A percentile compares a stretch with the other conserved stretches of the same genome.
These are phyloP conservation scores for Fusarium nisikadoi DNA, from an alignment of 2,329 filamentous ascomycete genomes.

Conservation along the genomic window DNA sequence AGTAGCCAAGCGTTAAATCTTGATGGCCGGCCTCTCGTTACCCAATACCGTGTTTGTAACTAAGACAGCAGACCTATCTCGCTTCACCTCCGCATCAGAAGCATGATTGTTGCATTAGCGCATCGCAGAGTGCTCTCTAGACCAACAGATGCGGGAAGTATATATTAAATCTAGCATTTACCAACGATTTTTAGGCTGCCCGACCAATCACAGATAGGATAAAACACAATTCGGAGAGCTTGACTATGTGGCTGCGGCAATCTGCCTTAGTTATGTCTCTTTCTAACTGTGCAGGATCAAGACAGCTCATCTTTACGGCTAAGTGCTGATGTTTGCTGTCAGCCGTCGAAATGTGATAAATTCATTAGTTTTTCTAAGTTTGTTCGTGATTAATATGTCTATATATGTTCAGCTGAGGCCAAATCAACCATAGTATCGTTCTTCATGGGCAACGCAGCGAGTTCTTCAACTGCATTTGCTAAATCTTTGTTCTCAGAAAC, in stretches of 20 bases:
- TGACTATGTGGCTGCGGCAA: background rate
- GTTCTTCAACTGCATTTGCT: background rate
- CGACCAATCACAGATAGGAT: background rate
- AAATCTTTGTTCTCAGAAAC: background rate
- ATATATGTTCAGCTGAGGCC: background rate
- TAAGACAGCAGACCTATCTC: background rate
- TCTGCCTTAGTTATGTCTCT: background rate
- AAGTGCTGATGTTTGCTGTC: background rate
- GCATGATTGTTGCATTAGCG: background rate
- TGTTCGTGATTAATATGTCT: background rate
- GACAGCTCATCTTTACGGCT: background rate
- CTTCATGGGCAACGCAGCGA: background rate
- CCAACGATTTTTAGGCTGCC: rapidly evolving
- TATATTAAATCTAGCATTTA: background rate
- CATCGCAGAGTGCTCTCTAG: background rate
- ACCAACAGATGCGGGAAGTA: too few species aligned
- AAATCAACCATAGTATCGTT: rapidly evolving
- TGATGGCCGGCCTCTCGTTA: background rate
- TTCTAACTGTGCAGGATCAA: too few species aligned
- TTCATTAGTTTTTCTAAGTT: too few species aligned
- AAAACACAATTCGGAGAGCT: background rate
- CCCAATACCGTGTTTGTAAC: background rate
- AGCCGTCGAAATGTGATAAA: background rate
- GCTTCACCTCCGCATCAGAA: background rate
- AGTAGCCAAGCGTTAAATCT: background rate